Conservation (phyloP, 148 eudicot species). For the Hydrangea macrophylla region DNA sequence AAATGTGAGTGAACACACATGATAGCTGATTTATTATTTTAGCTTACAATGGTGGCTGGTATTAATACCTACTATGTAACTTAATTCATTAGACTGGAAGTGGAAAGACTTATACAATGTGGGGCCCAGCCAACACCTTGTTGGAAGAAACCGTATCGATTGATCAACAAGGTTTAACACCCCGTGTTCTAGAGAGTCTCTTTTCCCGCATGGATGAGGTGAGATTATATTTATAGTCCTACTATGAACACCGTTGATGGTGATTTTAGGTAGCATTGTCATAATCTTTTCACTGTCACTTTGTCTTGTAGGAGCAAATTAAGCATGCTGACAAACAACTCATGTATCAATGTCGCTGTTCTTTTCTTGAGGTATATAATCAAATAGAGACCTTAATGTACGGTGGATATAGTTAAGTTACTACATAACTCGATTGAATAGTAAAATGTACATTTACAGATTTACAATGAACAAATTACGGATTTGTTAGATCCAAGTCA, state of each 20-base stretch:
- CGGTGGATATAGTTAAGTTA: constrained; percentile 9
- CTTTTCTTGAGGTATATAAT: constrained; percentile 82
- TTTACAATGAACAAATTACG: constrained; percentile 92
- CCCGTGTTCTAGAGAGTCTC: constrained; percentile 79
- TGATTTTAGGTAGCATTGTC: not conserved
- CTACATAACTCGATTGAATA: not conserved
- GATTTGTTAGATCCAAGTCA: constrained; percentile 90
- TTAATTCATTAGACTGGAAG: constrained; percentile 79
- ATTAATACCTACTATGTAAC: not conserved
- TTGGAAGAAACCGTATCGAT: constrained; percentile 50
- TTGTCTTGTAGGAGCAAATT: constrained; percentile 60
- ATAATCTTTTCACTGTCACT: constrained; percentile 12
- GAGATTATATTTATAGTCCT: not conserved
- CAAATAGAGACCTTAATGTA: not conserved
- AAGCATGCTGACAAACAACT: constrained; percentile 82
- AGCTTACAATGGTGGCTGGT: not conserved
- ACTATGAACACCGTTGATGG: too few species aligned
- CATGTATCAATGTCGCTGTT: constrained; percentile 85
- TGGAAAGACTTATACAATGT: constrained; percentile 94
- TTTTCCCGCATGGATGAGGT: constrained; percentile 89
- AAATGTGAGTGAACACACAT: not conserved
- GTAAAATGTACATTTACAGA: constrained; percentile 44
- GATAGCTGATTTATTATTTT: not conserved
- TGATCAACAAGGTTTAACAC: constrained; percentile 89
- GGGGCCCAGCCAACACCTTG: constrained; percentile 98